A percentile compares a stretch with the other conserved stretches of the same genome.
phyloP scores from a whole-genome alignment of 345 rosid species.

The Microthlaspi erraticum region DNA sequence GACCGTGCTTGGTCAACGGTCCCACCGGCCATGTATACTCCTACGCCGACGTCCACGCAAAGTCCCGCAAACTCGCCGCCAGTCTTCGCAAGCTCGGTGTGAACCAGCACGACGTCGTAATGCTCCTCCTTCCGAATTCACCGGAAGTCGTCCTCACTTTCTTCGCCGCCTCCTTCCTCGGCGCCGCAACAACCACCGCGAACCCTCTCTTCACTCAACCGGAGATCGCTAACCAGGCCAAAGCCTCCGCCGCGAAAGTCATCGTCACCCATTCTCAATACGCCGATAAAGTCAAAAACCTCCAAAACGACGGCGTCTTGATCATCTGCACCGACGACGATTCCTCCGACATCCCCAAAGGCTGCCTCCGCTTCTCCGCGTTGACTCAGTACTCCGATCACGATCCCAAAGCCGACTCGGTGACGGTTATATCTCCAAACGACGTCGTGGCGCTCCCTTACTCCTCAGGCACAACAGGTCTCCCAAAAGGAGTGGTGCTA shows the following conservation, averaged over 20 bases:
- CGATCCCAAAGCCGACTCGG: constrained; percentile 26
- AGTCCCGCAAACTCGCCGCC: constrained; percentile 60
- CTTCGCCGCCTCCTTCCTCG: constrained; percentile 68
- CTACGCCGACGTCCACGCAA: constrained; percentile 70
- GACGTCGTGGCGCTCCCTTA: constrained; percentile 87
- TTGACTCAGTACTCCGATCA: constrained; percentile 44
- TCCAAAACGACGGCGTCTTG: constrained; percentile 24
- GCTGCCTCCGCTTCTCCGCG: constrained; percentile 60
- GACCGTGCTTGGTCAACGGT: constrained; percentile 71
- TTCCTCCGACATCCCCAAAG: constrained; percentile 41
- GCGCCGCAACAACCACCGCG: constrained; percentile 72
- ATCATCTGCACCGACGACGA: constrained; percentile 2
- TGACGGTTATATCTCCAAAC: constrained; percentile 58
- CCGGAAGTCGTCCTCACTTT: constrained; percentile 75
- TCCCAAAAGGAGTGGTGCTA: constrained; percentile 93
- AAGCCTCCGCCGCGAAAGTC: constrained; percentile 60
- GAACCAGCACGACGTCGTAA: constrained; percentile 52
- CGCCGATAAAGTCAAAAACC: constrained; percentile 55
- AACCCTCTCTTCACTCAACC: constrained; percentile 78
- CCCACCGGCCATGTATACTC: constrained; percentile 64
- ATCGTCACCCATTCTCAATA: constrained; percentile 63
- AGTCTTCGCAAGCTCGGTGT: constrained; percentile 68
- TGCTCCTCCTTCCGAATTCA: constrained; percentile 77
- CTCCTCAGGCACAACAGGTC: constrained; percentile 94
- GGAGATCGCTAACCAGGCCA: constrained; percentile 74